Evolutionary conservation across 2,329 filamentous ascomycete genomes (phyloP).

Genomic region (Phialemoniopsis sp.): DNA sequence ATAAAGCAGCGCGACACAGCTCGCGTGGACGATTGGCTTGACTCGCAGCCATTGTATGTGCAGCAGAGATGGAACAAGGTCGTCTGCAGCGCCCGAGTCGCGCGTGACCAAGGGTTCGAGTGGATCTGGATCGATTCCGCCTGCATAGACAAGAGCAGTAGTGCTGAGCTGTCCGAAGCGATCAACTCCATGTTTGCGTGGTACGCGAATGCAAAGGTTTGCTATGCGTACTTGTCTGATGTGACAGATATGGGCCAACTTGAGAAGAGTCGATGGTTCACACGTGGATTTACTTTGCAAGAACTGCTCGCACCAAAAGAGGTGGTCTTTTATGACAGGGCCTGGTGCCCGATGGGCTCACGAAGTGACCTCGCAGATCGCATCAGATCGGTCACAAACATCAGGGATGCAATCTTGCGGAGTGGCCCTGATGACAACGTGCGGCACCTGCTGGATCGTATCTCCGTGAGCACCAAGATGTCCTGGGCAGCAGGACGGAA

Average conservation of each 20-base stretch:
- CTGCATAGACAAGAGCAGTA: conserved; percentile 13
- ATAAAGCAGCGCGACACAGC: not conserved
- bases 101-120: conserved; percentile 1
- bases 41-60: no score
- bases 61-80: no score
- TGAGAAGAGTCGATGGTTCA: conserved; percentile 2
- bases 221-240: conserved; percentile 4
- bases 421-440: no score
- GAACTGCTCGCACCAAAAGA: conserved; percentile 1
- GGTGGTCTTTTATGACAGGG: conserved; percentile 3
- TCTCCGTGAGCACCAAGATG: not conserved
- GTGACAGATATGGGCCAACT: not conserved
- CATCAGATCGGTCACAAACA: not conserved
- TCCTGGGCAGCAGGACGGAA: conserved; percentile 5
- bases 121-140: conserved; percentile 14
- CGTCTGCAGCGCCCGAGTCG: not conserved
- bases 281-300: conserved; percentile 1
- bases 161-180: conserved; percentile 4
- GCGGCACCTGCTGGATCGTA: no score
- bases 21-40: no score
- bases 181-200: conserved; percentile 5
- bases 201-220: not conserved
- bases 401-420: no score
- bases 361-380: conserved; percentile 14
- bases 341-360: conserved; percentile 12